Conservation (phyloP, 2,329 filamentous ascomycete species). For the Cytospora mali region DNA sequence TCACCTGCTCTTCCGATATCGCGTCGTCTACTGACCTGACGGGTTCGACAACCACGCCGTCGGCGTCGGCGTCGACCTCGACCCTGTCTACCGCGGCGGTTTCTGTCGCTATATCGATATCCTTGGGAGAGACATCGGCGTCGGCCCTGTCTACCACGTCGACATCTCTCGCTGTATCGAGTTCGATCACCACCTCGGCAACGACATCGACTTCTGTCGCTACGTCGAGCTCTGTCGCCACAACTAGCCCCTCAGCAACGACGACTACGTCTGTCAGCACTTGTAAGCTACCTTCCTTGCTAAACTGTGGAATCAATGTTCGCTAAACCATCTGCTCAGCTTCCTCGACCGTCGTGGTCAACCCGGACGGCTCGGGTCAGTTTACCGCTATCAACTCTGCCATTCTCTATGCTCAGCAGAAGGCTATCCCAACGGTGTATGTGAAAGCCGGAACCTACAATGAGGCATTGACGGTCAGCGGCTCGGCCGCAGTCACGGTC, state of each 20-base stretch:
- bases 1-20: neutral
- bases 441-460: slow-evolving; percentile 49
- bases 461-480: slow-evolving; percentile 44
- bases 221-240: too few relatives aligned
- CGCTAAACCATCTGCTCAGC: neutral
- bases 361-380: slow-evolving; percentile 46
- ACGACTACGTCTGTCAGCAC: neutral
- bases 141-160: neutral
- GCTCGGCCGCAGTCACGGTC: slow-evolving; percentile 46
- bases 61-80: neutral
- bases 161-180: neutral
- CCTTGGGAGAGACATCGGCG: too few relatives aligned
- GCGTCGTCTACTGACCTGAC: neutral
- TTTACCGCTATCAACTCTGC: slow-evolving; percentile 49
- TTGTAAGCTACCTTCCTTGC: neutral
- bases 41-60: neutral
- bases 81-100: neutral
- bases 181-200: neutral
- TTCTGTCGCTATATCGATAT: neutral
- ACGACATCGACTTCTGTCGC: too few relatives aligned
- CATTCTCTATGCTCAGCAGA: slow-evolving; percentile 45
- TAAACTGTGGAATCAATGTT: neutral
- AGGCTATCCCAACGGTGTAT: slow-evolving; percentile 45
- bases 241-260: neutral
- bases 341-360: slow-evolving; percentile 44